A percentile compares a stretch with the other conserved stretches of the same genome.
Evolutionary conservation across 345 rosid species (phyloP).

Genomic region (Aquilaria malaccensis): DNA sequence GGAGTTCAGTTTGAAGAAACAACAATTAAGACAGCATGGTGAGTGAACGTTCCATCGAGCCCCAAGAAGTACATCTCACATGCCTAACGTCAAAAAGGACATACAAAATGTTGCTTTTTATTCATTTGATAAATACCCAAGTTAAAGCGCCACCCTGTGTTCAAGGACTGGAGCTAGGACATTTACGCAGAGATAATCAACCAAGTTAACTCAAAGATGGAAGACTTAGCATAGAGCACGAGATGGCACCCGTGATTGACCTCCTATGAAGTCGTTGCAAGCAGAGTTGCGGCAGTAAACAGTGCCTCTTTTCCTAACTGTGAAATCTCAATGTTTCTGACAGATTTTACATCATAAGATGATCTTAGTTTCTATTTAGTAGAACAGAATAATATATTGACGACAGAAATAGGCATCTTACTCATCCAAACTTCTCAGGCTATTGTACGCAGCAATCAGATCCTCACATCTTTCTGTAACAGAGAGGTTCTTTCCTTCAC

Average conservation of each 20-base stretch:
- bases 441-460: slow-evolving; percentile 47
- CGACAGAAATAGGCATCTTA: slow-evolving; percentile 25
- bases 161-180: neutral
- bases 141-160: no score
- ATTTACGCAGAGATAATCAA: slow-evolving; percentile 1
- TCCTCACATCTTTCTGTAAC: slow-evolving; percentile 49
- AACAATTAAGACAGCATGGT: no score
- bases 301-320: slow-evolving; percentile 69
- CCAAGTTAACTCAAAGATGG: neutral
- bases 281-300: slow-evolving; percentile 59
- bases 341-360: slow-evolving; percentile 10
- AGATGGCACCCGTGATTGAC: neutral
- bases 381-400: neutral
- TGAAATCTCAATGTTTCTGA: slow-evolving; percentile 60
- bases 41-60: no score
- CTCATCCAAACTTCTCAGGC: slow-evolving; percentile 38
- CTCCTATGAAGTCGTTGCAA: slow-evolving; percentile 24
- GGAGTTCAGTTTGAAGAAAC: no score
- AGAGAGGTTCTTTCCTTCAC: slow-evolving; percentile 23
- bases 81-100: no score
- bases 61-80: no score
- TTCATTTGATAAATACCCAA: no score
- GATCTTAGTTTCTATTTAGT: neutral
- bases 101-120: no score
- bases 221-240: neutral